Conservation (phyloP, 768 basidiomycete species). For the Xerocomellus intermedius region DNA sequence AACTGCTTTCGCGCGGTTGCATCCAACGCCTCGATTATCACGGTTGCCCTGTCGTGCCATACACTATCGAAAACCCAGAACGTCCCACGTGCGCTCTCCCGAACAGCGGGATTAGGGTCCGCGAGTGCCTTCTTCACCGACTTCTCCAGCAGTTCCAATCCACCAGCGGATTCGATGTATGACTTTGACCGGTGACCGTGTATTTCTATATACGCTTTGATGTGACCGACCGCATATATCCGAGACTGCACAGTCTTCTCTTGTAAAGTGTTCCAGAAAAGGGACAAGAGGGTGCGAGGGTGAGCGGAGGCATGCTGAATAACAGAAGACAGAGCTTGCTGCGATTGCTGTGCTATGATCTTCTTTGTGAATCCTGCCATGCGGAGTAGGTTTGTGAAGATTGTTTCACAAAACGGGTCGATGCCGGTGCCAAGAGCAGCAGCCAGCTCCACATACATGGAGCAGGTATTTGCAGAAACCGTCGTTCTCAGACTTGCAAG, state of each 20-base stretch:
- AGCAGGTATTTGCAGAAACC: slow-evolving; percentile 74
- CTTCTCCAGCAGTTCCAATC: slow-evolving; percentile 71
- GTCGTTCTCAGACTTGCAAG: slow-evolving; percentile 89
- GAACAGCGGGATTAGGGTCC: slow-evolving; percentile 79
- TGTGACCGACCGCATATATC: slow-evolving; percentile 61
- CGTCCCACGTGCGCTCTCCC: slow-evolving; percentile 63
- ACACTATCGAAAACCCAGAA: slow-evolving; percentile 81
- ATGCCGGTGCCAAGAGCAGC: slow-evolving; percentile 60
- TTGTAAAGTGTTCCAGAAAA: slow-evolving; percentile 64
- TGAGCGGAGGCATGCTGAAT: slow-evolving; percentile 69
- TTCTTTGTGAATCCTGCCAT: slow-evolving; percentile 95
- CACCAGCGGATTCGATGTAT: slow-evolving; percentile 66
- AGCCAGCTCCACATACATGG: slow-evolving; percentile 75
- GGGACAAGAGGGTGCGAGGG: slow-evolving; percentile 64
- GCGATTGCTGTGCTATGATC: slow-evolving; percentile 83
- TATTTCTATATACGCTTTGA: slow-evolving; percentile 70
- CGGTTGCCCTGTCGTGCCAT: slow-evolving; percentile 69
- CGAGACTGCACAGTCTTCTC: slow-evolving; percentile 84
- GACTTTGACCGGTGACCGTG: slow-evolving; percentile 66
- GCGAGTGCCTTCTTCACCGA: slow-evolving; percentile 66
- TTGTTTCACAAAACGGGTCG: slow-evolving; percentile 76
- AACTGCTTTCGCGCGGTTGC: slow-evolving; percentile 70
- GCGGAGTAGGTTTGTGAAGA: slow-evolving; percentile 74
- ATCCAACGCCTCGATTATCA: slow-evolving; percentile 69
- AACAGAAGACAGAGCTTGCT: slow-evolving; percentile 64